Base-by-base conservation (phyloP, 225 moss, liverwort and hornwort species). In the Thuidium tamariscinum region DNA sequence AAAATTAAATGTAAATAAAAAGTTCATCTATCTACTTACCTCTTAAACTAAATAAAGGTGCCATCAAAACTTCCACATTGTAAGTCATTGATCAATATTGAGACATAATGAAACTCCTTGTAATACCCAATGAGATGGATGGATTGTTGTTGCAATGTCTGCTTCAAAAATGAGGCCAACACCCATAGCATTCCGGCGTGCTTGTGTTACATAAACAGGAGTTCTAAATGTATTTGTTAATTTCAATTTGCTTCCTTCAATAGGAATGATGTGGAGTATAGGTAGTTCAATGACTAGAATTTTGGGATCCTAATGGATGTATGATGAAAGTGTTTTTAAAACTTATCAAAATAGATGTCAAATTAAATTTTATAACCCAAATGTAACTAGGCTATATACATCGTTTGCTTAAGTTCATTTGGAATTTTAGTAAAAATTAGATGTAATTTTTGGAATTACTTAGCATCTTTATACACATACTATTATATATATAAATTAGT, bases 81-180 rank as follows among this genome's bases (percentile, higher is more conserved):
- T 2, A 72, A 36, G 3, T 92, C 78, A 97, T 23, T 92, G 93
- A 61, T 98, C 96, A 74, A 94, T 94, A 77, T 95, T 98, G 29
- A 98, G 94, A 89, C 94, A 93, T 9, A 98, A 89, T 34, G 97
- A 95, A 65, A 98, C 96, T 85, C 96, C 97, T 91, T 98, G 96
- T 42, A 96, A 80, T 34, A 96, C 84, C 96, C 97, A 98, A 80
- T 98, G 96, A 81, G 96, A 96, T 16, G 95, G 94, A 88, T 98
- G 96, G 13, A 92, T 82, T 67, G 91, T 95, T 69, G 96, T 96
- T 61, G 96, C 95, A 81, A 98, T 89, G 76, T 96, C 94, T 9
- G 96, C 97, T 90, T 98, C 97, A 86, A 98, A 98, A 76, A 96
- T 94, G 56, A 98, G 89, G 48, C 96, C 97, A 69, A 96, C 95